Conservation (phyloP, 164 flowering plant species). For the Chimonanthus salicifolius region DNA sequence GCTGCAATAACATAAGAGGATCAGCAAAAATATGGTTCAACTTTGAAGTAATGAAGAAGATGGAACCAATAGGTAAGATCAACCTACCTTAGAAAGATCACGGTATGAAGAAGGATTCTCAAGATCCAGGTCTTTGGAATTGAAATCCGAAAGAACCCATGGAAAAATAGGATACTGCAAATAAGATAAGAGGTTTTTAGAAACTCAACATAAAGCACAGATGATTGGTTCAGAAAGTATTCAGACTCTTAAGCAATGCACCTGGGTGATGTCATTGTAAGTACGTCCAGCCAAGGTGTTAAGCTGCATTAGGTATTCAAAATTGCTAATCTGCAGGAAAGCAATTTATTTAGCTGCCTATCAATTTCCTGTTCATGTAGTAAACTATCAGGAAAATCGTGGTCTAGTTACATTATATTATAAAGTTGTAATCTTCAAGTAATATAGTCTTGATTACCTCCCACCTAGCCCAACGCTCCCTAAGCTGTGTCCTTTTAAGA, state of each 20-base stretch:
- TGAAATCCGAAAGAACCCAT: conserved; percentile 95
- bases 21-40: neutral
- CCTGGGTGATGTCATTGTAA: conserved; percentile 99
- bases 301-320: conserved; percentile 95
- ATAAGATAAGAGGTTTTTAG: neutral
- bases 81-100: conserved; percentile 84
- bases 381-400: neutral
- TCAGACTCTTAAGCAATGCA: conserved; percentile 14
- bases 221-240: neutral
- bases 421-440: conserved; percentile 12
- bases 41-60: neutral
- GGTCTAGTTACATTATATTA: neutral
- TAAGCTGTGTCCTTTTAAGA: conserved; percentile 87
- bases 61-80: neutral
- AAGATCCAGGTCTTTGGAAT: conserved; percentile 68
- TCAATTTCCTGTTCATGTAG: neutral
- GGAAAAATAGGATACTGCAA: conserved; percentile 98
- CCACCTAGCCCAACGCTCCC: conserved; percentile 99
- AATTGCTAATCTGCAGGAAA: conserved; percentile 93
- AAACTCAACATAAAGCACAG: conserved; percentile 1
- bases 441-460: conserved; percentile 53
- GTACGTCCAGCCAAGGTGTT: conserved; percentile 98
- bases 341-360: neutral
- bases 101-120: conserved; percentile 69
- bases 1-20: conserved; percentile 46